Percentiles rank a stretch among this genome's conserved stretches.
Evolutionary conservation across 768 basidiomycete genomes (phyloP).

Genomic region (Serendipita sp.): DNA sequence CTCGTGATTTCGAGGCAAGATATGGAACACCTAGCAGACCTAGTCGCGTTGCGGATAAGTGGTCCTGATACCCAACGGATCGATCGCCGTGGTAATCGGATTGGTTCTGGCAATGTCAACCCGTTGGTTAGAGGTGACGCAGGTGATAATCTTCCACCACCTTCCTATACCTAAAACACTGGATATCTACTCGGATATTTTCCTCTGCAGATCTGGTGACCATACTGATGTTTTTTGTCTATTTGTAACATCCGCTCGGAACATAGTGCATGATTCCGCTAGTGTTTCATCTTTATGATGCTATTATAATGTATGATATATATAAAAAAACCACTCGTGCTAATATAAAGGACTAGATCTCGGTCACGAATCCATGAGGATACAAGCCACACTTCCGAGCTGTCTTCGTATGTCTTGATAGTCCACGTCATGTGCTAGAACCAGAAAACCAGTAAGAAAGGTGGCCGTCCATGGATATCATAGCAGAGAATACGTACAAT

Average conservation of each 20-base stretch:
- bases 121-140: no score
- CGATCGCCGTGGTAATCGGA: no score
- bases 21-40: not conserved
- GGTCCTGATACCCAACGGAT: not conserved
- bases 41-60: not conserved
- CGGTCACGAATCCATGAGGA: conserved; percentile 21
- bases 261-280: not conserved
- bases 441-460: conserved; percentile 4
- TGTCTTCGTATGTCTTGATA: conserved; percentile 83
- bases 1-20: not conserved
- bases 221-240: no score
- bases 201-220: no score
- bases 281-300: not conserved
- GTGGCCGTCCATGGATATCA: not conserved
- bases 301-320: not conserved
- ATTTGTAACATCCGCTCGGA: not conserved
- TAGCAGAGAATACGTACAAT: conserved; percentile 49
- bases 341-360: not conserved
- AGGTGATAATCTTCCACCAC: no score
- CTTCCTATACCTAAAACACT: no score
- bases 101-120: no score
- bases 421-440: conserved; percentile 90
- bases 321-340: not conserved
- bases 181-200: no score
- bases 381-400: conserved; percentile 61